phyloP scores from a whole-genome alignment of 148 eudicot species.

The Fagopyrum tataricum region DNA sequence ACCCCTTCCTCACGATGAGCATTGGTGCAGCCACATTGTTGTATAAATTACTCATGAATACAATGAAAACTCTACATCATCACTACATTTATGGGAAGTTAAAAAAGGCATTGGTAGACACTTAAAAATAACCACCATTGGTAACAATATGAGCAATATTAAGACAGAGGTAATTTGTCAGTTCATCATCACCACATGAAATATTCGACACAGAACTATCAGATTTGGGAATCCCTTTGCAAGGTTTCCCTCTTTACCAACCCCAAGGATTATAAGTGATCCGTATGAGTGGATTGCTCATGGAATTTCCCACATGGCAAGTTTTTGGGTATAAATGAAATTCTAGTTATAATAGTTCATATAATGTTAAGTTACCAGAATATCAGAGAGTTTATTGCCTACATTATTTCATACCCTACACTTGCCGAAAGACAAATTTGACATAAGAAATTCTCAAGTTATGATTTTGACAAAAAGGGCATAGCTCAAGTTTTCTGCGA shows the following conservation, averaged over 20 bases:
- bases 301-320: not conserved
- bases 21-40: constrained; percentile 1
- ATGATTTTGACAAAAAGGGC: not conserved
- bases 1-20: not conserved
- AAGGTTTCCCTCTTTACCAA: not conserved
- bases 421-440: not conserved
- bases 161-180: not conserved
- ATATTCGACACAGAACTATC: not conserved
- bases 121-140: not conserved
- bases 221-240: not conserved
- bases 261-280: not conserved
- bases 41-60: not conserved
- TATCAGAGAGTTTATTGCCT: not conserved
- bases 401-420: not conserved
- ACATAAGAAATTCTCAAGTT: not conserved
- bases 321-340: not conserved
- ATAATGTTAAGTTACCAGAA: not conserved
- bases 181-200: not conserved
- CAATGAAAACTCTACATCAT: not conserved
- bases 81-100: not conserved
- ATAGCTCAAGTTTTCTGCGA: not conserved
- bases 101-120: not conserved
- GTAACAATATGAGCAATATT: not conserved
- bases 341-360: not conserved
- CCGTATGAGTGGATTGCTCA: not conserved